Base-by-base conservation (phyloP, 805 yeast genomes). In the Clavispora asparagi region DNA sequence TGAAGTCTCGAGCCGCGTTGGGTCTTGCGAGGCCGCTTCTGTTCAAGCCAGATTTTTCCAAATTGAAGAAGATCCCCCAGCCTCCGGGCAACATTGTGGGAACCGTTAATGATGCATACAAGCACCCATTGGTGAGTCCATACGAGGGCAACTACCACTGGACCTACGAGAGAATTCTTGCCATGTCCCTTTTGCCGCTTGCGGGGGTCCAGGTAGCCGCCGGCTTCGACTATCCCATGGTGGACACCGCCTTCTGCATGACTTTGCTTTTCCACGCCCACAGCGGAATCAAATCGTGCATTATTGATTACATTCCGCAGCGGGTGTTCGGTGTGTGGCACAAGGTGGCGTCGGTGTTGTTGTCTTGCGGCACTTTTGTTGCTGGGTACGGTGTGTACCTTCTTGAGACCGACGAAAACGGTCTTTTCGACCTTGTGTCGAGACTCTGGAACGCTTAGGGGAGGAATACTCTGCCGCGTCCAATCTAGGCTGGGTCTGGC, bases 71-170 rank as follows among this genome's bases (percentile, higher is more conserved):
- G 40, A 79, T 81, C 49, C 83, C 84, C 47, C 95, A 87, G 68
- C 92, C 95, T 31, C 87, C 97, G 39, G 98, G 97, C 33, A 76
- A 85, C 63, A 83, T 92, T 47, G 83, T 83, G 40, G 98, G 97
- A n/a, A 82, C 91, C 7, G 96, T 91, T 41, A 94, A 92, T 66
- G 98, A 94, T 51, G 90, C 98, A 13, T 85, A 76, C 58, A 68
- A 71, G 30, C 70, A 80, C 13, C 97, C 97, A 35, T 65, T 73
- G 36, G 63, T 82, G 6, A 73, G 78, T 59, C 79, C 74, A 53
- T 60, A 73, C 42, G 91, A 89, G 60, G 97, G 98, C 41, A 86
- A 95, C 23, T 77, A 81, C 64, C 98, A 91, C 73, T 92, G 99
- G 99, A 73, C 87, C n/a, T 82, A 83, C 57, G 99, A 92, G 74